phyloP scores from a whole-genome alignment of 257 asterid genomes.

The Thymus mandschuricus region DNA sequence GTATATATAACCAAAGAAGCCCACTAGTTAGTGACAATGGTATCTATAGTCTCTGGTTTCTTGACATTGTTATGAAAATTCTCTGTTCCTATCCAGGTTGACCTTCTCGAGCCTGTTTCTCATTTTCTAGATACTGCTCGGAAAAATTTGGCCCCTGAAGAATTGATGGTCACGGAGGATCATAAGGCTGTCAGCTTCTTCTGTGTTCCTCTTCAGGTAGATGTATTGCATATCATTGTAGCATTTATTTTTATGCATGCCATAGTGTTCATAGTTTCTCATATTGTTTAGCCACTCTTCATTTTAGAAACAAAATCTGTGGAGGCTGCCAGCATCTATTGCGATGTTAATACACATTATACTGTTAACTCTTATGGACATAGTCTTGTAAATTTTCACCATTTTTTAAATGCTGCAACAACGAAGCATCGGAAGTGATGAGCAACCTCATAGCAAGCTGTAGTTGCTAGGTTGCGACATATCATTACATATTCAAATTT shows the following conservation, averaged over 20 bases:
- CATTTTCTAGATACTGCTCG: constrained; percentile 93
- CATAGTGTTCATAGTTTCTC: constrained; percentile 14
- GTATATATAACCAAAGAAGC: not conserved
- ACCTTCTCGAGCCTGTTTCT: constrained; percentile 91
- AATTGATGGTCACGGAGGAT: constrained; percentile 59
- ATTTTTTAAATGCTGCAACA: too few species aligned
- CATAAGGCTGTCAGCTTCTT: constrained; percentile 82
- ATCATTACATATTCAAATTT: too few species aligned
- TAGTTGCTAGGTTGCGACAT: too few species aligned
- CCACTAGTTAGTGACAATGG: not conserved
- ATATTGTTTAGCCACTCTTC: constrained; percentile 14
- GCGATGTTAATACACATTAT: not conserved
- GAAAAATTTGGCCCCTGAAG: constrained; percentile 70
- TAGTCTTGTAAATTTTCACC: too few species aligned
- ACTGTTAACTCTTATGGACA: too few species aligned
- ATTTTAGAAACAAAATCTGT: not conserved
- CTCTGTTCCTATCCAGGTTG: constrained; percentile 60
- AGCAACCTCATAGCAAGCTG: too few species aligned
- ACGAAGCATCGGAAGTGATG: too few species aligned
- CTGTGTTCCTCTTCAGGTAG: constrained; percentile 87
- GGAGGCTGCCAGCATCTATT: constrained; percentile 11
- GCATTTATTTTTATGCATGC: too few species aligned
- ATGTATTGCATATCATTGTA: constrained; percentile 6
- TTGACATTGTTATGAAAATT: constrained; percentile 10
- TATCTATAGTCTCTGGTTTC: constrained; percentile 13